A percentile compares a stretch with the other conserved stretches of the same genome.
Conservation (phyloP, 228 moss, liverwort and hornwort species). For the Sphagnum fallax region DNA sequence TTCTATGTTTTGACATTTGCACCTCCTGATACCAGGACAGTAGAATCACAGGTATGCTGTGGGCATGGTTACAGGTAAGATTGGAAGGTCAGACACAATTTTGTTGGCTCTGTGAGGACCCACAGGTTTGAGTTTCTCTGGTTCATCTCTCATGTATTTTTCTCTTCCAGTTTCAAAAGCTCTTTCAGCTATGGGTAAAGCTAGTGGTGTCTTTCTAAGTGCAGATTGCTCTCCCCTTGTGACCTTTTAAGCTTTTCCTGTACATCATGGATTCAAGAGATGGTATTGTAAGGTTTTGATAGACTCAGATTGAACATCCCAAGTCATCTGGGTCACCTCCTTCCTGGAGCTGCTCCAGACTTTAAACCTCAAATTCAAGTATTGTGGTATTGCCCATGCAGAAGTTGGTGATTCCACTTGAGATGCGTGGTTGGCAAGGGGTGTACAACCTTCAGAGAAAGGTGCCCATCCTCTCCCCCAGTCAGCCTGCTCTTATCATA, state of each 20-base stretch:
- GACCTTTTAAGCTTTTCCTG: too few relatives aligned
- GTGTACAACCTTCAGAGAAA: constrained; percentile 29
- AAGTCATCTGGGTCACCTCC: neutral
- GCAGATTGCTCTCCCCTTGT: too few relatives aligned
- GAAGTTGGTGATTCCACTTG: constrained; percentile 35
- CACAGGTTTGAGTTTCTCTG: constrained; percentile 19
- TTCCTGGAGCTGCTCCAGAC: neutral
- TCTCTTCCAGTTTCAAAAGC: neutral
- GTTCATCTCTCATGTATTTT: neutral
- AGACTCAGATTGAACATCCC: too few relatives aligned
- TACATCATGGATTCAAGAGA: too few relatives aligned
- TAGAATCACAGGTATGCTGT: neutral
- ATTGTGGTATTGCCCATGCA: constrained; percentile 3
- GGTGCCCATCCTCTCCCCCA: constrained; percentile 4
- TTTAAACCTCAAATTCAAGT: neutral
- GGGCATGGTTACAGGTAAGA: constrained; percentile 26
- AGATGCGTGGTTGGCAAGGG: constrained; percentile 39
- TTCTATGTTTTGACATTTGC: neutral
- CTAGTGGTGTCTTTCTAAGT: too few relatives aligned
- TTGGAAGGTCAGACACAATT: constrained; percentile 34
- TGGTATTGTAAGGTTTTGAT: too few relatives aligned
- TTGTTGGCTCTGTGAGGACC: constrained; percentile 48
- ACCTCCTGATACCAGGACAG: neutral
- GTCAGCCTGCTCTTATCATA: neutral
- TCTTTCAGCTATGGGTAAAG: neutral